phyloP scores from a whole-genome alignment of 2,329 filamentous ascomycete species.

The Cordyceps cateniannulata region DNA sequence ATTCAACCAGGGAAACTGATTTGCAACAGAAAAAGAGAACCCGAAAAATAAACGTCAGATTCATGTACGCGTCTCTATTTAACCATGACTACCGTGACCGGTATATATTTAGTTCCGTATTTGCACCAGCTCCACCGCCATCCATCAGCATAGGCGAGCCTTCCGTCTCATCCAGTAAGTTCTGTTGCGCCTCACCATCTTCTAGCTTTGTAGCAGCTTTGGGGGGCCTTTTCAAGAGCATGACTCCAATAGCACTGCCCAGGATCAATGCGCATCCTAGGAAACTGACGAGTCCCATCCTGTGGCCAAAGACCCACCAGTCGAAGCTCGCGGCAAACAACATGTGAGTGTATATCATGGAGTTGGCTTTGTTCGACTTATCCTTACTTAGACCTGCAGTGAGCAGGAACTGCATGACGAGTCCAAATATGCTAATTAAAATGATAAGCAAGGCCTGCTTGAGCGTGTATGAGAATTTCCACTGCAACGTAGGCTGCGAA shows the following conservation, averaged over 20 bases:
- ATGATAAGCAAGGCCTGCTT: slow-evolving; percentile 62
- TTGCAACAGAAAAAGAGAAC: background rate
- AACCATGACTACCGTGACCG: background rate
- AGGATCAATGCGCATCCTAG: slow-evolving; percentile 46
- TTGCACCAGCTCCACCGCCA: slow-evolving; percentile 20
- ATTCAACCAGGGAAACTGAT: no score
- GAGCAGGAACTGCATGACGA: slow-evolving; percentile 80
- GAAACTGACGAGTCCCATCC: slow-evolving; percentile 43
- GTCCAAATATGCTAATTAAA: slow-evolving; percentile 66
- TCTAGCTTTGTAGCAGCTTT: slow-evolving; percentile 20
- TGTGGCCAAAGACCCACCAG: slow-evolving; percentile 44
- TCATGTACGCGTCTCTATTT: background rate
- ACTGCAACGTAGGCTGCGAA: slow-evolving; percentile 38
- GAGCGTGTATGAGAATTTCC: slow-evolving; percentile 33
- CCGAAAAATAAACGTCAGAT: no score
- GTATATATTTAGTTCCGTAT: slow-evolving; percentile 16
- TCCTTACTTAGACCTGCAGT: slow-evolving; percentile 70
- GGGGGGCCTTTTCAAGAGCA: slow-evolving; percentile 35
- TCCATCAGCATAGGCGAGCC: slow-evolving; percentile 34
- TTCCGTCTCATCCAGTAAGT: slow-evolving; percentile 27
- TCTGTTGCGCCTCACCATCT: slow-evolving; percentile 29
- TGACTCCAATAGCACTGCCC: slow-evolving; percentile 45
- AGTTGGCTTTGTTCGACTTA: slow-evolving; percentile 52
- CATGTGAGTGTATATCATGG: slow-evolving; percentile 54
- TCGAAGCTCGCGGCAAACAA: slow-evolving; percentile 49